A percentile compares a stretch with the other conserved stretches of the same genome.
These are phyloP conservation scores for Chloris gayana DNA, from an alignment of 176 grass and related monocot genomes.

Conservation along the genomic window DNA sequence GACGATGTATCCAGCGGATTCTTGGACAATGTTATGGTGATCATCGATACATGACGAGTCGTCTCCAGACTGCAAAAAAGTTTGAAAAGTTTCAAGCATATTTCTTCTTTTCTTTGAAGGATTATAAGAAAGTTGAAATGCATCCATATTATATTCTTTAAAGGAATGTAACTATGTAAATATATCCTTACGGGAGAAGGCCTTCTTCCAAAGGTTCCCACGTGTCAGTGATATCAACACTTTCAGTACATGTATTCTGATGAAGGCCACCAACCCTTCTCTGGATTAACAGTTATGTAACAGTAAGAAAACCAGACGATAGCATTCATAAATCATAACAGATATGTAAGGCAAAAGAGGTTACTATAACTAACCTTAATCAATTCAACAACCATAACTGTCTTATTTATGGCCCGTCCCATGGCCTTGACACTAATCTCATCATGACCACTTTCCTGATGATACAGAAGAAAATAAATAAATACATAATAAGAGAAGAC, in stretches of 20 bases:
- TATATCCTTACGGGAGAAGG: constrained; percentile 73
- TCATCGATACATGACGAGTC: constrained; percentile 82
- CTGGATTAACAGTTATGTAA: constrained; percentile 43
- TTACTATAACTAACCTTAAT: constrained; percentile 58
- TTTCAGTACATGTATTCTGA: constrained; percentile 72
- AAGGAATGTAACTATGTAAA: background rate
- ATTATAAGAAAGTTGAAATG: background rate
- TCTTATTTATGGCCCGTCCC: constrained; percentile 86
- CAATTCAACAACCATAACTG: constrained; percentile 81
- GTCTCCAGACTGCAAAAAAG: constrained; percentile 76
- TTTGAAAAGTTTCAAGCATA: constrained; percentile 21
- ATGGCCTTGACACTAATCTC: constrained; percentile 88
- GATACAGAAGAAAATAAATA: background rate
- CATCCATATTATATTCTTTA: constrained; percentile 32
- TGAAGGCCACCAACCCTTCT: constrained; percentile 81
- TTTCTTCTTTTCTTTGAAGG: constrained; percentile 31
- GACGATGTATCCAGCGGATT: constrained; percentile 63
- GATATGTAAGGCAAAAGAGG: constrained; percentile 2
- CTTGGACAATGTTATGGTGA: constrained; percentile 86
- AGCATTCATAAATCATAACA: constrained; percentile 11
- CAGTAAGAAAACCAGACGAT: constrained; percentile 21
- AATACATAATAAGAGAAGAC: background rate
- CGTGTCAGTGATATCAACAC: constrained; percentile 80
- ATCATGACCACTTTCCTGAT: constrained; percentile 71
- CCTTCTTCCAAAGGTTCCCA: constrained; percentile 98